phyloP scores from a whole-genome alignment of 257 asterid species.

The Hygrophila difformis region DNA sequence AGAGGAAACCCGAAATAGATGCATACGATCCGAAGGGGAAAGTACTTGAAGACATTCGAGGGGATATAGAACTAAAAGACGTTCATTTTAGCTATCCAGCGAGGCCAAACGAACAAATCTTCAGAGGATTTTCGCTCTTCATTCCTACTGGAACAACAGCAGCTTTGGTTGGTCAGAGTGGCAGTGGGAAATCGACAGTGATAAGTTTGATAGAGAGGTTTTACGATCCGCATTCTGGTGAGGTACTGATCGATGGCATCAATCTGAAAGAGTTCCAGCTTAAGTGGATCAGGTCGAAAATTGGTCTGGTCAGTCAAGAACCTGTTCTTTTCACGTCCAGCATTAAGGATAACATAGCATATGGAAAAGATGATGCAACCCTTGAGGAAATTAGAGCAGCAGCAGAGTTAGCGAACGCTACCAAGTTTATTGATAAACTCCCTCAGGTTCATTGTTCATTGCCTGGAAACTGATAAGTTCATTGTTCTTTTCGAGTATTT shows the following conservation, averaged over 20 bases:
- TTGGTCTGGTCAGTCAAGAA: slow-evolving; percentile 78
- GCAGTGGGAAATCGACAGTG: slow-evolving; percentile 77
- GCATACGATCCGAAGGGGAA: slow-evolving; percentile 41
- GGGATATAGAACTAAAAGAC: slow-evolving; percentile 44
- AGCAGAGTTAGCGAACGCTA: slow-evolving; percentile 60
- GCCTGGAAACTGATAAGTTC: background rate
- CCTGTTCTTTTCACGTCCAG: slow-evolving; percentile 64
- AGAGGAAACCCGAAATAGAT: slow-evolving; percentile 46
- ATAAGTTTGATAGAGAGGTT: slow-evolving; percentile 65
- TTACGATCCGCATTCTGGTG: slow-evolving; percentile 64
- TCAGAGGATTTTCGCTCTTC: slow-evolving; percentile 46
- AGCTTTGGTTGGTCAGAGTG: slow-evolving; percentile 79
- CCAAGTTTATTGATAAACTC: slow-evolving; percentile 52
- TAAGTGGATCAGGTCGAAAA: slow-evolving; percentile 63
- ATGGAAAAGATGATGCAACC: slow-evolving; percentile 61
- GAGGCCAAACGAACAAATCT: slow-evolving; percentile 48
- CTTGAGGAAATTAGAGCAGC: slow-evolving; percentile 52
- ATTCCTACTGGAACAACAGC: slow-evolving; percentile 49
- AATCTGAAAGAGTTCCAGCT: slow-evolving; percentile 55
- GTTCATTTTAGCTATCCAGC: slow-evolving; percentile 59
- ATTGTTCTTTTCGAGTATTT: background rate
- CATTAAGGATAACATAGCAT: slow-evolving; percentile 63
- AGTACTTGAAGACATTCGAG: slow-evolving; percentile 40
- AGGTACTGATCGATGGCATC: slow-evolving; percentile 48
- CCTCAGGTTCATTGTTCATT: slow-evolving; percentile 35